A percentile compares a stretch with the other conserved stretches of the same genome.
phyloP scores from a whole-genome alignment of 1,284 basidiomycete species.

The Dichomitus squalens region DNA sequence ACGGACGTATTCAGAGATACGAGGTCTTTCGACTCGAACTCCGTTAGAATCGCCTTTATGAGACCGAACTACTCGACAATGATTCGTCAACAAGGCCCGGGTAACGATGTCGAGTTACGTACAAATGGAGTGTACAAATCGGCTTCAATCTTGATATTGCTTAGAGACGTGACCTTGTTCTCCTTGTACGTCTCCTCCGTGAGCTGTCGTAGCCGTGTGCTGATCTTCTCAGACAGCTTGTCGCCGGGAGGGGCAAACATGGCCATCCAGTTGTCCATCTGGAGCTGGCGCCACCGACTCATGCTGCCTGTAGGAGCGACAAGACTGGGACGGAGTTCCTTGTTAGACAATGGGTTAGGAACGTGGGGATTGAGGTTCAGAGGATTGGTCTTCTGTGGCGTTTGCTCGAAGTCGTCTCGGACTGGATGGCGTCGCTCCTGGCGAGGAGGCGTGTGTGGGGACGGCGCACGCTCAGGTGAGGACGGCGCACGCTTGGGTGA shows the following conservation, averaged over 20 bases:
- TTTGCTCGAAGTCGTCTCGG: not conserved
- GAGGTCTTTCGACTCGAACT: not conserved
- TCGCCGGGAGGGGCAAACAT: not conserved
- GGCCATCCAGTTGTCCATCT: not conserved
- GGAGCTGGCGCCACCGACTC: not conserved
- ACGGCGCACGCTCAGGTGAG: too few relatives aligned
- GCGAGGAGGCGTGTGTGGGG: not conserved
- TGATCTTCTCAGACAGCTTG: not conserved
- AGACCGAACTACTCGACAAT: not conserved
- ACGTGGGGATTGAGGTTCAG: not conserved
- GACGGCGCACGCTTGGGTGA: too few relatives aligned
- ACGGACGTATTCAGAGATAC: not conserved
- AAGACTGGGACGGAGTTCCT: not conserved
- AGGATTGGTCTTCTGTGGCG: not conserved
- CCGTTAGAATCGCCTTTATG: not conserved
- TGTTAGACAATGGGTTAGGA: not conserved
- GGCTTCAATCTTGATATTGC: not conserved
- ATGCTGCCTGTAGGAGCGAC: not conserved
- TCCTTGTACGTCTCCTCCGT: not conserved
- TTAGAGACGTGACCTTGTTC: not conserved
- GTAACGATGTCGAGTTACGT: not conserved
- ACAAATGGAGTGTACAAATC: not conserved
- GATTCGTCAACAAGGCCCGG: not conserved
- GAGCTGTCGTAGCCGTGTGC: not conserved
- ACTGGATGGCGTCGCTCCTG: not conserved